Evolutionary conservation across 2,329 filamentous ascomycete species (phyloP), one percentile per base, ranked within the genome.

Genomic region (Fusarium albidum): DNA sequence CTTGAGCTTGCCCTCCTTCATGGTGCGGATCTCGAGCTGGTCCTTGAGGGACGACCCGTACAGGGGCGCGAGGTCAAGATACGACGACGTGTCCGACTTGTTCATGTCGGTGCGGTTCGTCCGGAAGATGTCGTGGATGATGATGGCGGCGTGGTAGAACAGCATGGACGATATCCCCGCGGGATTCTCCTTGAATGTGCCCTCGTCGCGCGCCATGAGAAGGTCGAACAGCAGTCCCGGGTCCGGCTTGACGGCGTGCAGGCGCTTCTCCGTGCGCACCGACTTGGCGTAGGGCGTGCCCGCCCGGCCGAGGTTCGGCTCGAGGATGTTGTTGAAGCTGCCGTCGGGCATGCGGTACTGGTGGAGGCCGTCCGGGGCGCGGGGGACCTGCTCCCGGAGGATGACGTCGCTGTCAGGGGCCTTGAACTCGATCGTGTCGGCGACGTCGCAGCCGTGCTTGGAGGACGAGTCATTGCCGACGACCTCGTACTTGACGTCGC

Each of bases 131-230:
- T 73, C 71, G 18, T 74, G 71, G 11, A 74, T 74, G 44, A 72
- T 71, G 64, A 93, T 88, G 7, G 87, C 85, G 0, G 89, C 90
- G 35, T 90, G 76, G 60, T 92, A 91, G 70, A 91, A 91, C 13
- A 93, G 75, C 74, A 91, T 85, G 63, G 86, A 88, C 0, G 88
- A 92, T 33, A 92, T 85, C n/a, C 84, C 82, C 43, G 88, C 88
- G 0, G 87, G 86, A 68, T 91, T 89, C 48, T 85, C 77, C 55
- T 84, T 79, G 55, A 84, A 83, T n/a, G 63, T 66, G 0, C 63
- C 50, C 27, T 77, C 74, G 31, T 75, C 74, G 21, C 88, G 81
- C 13, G 83, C 84, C 78, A 91, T 82, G 21, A 90, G 68, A 17
- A 81, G 82, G 69, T 91, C 88, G 54, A 91, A 91, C 4, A 91